phyloP scores from a whole-genome alignment of 2,329 filamentous ascomycete species.

The Macrophomina phaseolina region DNA sequence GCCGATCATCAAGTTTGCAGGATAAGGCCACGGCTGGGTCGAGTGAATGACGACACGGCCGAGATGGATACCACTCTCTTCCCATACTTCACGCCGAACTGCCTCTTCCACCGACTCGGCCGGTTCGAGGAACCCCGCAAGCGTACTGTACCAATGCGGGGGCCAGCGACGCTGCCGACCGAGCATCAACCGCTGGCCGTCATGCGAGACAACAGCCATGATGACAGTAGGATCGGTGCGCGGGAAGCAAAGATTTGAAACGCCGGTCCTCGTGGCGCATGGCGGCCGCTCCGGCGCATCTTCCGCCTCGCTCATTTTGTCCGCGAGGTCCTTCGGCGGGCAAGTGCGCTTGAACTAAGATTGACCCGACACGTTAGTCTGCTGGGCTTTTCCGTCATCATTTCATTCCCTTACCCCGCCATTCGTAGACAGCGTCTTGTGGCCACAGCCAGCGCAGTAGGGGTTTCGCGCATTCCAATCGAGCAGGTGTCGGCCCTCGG shows the following conservation, averaged over 20 bases:
- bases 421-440: constrained; percentile 78
- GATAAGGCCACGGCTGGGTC: constrained; percentile 61
- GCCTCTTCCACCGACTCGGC: constrained; percentile 59
- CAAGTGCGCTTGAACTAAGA: constrained; percentile 73
- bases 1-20: constrained; percentile 60
- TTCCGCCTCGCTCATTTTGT: constrained; percentile 47
- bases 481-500: constrained; percentile 82
- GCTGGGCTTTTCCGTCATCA: no score
- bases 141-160: constrained; percentile 82
- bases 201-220: constrained; percentile 84
- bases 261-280: constrained; percentile 80
- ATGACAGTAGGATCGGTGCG: constrained; percentile 95
- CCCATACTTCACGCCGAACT: constrained; percentile 58
- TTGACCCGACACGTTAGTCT: no score
- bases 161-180: constrained; percentile 87
- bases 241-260: constrained; percentile 92
- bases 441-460: constrained; percentile 89
- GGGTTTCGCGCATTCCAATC: constrained; percentile 96
- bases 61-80: constrained; percentile 55
- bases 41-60: constrained; percentile 58
- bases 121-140: constrained; percentile 64
- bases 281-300: constrained; percentile 62
- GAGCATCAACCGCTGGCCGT: constrained; percentile 78
- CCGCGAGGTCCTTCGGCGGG: constrained; percentile 70
- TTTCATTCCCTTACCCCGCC: constrained; percentile 55